phyloP scores from a whole-genome alignment of 768 basidiomycete genomes.

The Cystofilobasidium capitatum region DNA sequence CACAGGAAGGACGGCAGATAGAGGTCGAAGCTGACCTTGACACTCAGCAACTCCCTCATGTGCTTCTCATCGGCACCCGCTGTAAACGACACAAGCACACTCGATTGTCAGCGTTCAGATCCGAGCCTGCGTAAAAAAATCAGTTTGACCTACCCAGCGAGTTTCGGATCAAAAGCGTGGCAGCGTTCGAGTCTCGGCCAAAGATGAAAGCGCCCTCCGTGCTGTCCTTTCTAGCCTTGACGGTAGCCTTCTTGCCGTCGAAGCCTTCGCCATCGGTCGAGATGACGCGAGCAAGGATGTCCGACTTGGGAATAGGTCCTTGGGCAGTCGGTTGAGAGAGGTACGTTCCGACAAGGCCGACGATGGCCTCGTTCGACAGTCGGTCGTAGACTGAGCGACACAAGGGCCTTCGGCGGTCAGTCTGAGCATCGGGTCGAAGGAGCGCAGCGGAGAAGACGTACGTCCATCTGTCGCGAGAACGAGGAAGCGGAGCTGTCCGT shows the following conservation, averaged over 20 bases:
- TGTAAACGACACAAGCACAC: background rate
- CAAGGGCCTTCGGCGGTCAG: background rate
- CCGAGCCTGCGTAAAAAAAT: background rate
- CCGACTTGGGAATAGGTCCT: slow-evolving; percentile 44
- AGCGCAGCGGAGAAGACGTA: background rate
- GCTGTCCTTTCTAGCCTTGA: slow-evolving; percentile 12
- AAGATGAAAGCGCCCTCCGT: slow-evolving; percentile 15
- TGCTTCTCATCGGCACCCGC: slow-evolving; percentile 17
- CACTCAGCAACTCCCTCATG: slow-evolving; percentile 16
- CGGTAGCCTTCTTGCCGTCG: slow-evolving; percentile 22
- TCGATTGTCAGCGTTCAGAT: background rate
- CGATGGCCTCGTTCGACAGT: slow-evolving; percentile 68
- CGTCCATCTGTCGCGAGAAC: slow-evolving; percentile 77
- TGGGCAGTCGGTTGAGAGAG: slow-evolving; percentile 55
- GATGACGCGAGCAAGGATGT: slow-evolving; percentile 15
- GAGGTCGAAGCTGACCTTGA: slow-evolving; percentile 3
- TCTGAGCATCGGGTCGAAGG: background rate
- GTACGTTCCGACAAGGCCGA: slow-evolving; percentile 73
- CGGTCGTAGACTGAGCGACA: slow-evolving; percentile 50
- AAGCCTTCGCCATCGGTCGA: background rate
- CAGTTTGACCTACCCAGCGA: slow-evolving; percentile 13
- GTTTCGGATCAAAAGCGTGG: slow-evolving; percentile 23
- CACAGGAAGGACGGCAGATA: background rate
- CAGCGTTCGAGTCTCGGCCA: slow-evolving; percentile 18
- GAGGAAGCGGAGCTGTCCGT: slow-evolving; percentile 54